Base-by-base conservation (phyloP, 306 rosid genomes). In the Quercus variabilis region DNA sequence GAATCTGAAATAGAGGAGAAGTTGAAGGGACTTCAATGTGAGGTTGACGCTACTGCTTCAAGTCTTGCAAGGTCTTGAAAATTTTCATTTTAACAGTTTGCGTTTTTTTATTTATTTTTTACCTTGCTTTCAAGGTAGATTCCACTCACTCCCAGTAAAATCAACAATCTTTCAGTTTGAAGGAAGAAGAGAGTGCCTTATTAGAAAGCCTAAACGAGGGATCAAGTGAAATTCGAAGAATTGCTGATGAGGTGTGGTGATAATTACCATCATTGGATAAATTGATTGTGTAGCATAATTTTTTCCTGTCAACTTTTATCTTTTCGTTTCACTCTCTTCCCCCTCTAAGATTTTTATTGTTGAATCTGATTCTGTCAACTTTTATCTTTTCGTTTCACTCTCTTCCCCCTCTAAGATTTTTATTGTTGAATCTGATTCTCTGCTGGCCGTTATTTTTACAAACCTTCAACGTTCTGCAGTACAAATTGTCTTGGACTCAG, bases 1-100 rank as follows among this genome's bases (percentile, higher is more conserved):
- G 90, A 87, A 81, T 92, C 87, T 85, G 89, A 83, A 84, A 26
- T 82, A 79, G 91, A 82, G 85, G 89, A 92, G 81, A 90, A 78
- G 87, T 69, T 92, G 75, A 88, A 86, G 84, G 84, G 38, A 80
- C 92, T 92, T 54, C 86, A 69, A 75, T 65, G 55, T 69, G 97
- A 88, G 77, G 79, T 88, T 80, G 79, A 82, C 68, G 83, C 67
- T 51, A 87, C 92, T 72, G 86, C 92, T 23, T 79, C 73, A 58
- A 78, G 79, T 41, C 43, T 90, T 63, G 33, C 73, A 65, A 87
- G 96, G 97, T 94, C 74, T 59, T 38, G 11, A 59, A 56, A 54
- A 20, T 59, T 76, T 74, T 84, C 28, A 73, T 74, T 20, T 80
- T 17, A 15, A 55, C 46, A 55, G 30, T 71, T 63, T n/a, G 18